A percentile compares a stretch with the other conserved stretches of the same genome.
phyloP scores from a whole-genome alignment of 768 basidiomycete species.

The Termitomyces sp. region DNA sequence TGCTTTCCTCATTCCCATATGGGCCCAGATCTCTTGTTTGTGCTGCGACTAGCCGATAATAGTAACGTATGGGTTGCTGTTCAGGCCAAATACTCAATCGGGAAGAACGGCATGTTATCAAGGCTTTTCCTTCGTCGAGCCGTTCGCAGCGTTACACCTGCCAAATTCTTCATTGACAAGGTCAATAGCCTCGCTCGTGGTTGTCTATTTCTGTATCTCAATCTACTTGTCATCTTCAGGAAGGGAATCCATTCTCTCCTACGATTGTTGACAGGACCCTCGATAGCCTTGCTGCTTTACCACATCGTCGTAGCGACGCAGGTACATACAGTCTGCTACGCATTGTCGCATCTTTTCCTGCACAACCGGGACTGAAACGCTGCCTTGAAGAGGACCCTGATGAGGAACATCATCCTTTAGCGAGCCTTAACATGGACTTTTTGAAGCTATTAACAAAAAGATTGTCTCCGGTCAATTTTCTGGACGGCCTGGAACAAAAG shows the following conservation, averaged over 20 bases:
- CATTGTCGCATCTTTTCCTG: constrained; percentile 35
- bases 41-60: constrained; percentile 28
- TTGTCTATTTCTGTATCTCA: neutral
- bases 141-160: constrained; percentile 36
- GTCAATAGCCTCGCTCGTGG: constrained; percentile 13
- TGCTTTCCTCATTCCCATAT: constrained; percentile 35
- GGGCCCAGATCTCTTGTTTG: constrained; percentile 39
- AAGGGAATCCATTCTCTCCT: constrained; percentile 29
- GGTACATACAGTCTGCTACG: constrained; percentile 38
- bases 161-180: constrained; percentile 34
- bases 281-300: constrained; percentile 22
- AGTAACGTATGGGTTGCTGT: constrained; percentile 36
- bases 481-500: constrained; percentile 24
- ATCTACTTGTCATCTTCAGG: constrained; percentile 16
- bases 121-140: constrained; percentile 27
- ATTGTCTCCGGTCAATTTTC: constrained; percentile 29
- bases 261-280: constrained; percentile 22
- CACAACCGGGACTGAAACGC: constrained; percentile 30
- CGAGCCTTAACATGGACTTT: constrained; percentile 32
- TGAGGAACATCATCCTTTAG: constrained; percentile 32
- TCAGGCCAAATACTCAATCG: constrained; percentile 33
- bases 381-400: constrained; percentile 34
- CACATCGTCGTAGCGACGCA: constrained; percentile 26
- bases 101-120: constrained; percentile 25
- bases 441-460: constrained; percentile 32